Evolutionary conservation across 768 basidiomycete species (phyloP).

Genomic region (Amanita jacksonii): DNA sequence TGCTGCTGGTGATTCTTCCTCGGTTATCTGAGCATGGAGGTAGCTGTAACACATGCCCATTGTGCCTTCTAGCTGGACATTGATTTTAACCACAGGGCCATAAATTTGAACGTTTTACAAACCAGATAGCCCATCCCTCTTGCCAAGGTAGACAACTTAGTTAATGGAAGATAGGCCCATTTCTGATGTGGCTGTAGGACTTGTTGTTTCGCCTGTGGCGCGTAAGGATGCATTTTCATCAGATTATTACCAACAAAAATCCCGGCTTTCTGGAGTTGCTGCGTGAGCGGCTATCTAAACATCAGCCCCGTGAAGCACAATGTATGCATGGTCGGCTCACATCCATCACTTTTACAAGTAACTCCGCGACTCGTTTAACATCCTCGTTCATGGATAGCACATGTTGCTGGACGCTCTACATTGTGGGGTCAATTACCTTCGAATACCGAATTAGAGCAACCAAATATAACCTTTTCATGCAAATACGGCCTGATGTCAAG

Average conservation of each 20-base stretch:
- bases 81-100: neutral
- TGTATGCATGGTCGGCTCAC: slow-evolving; percentile 28
- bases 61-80: slow-evolving; percentile 69
- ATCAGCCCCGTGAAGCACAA: slow-evolving; percentile 1
- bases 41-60: slow-evolving; percentile 66
- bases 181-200: slow-evolving; percentile 28
- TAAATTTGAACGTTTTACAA: slow-evolving; percentile 16
- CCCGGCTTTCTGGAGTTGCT: slow-evolving; percentile 25
- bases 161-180: slow-evolving; percentile 44
- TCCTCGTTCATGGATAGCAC: slow-evolving; percentile 65
- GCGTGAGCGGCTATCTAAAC: slow-evolving; percentile 21
- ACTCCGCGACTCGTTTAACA: slow-evolving; percentile 54
- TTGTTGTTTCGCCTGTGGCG: slow-evolving; percentile 34
- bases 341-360: slow-evolving; percentile 65
- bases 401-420: slow-evolving; percentile 69
- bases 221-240: slow-evolving; percentile 57
- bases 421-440: slow-evolving; percentile 5
- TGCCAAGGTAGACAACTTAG: slow-evolving; percentile 49
- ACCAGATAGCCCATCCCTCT: slow-evolving; percentile 87
- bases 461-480: slow-evolving; percentile 79
- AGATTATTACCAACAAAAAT: slow-evolving; percentile 44
- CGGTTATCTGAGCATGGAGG: slow-evolving; percentile 30
- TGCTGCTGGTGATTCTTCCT: neutral
- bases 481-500: slow-evolving; percentile 81
- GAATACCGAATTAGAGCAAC: too few relatives aligned